Conservation (phyloP, 2,329 filamentous ascomycete genomes). For the Colletotrichum brevisporum region DNA sequence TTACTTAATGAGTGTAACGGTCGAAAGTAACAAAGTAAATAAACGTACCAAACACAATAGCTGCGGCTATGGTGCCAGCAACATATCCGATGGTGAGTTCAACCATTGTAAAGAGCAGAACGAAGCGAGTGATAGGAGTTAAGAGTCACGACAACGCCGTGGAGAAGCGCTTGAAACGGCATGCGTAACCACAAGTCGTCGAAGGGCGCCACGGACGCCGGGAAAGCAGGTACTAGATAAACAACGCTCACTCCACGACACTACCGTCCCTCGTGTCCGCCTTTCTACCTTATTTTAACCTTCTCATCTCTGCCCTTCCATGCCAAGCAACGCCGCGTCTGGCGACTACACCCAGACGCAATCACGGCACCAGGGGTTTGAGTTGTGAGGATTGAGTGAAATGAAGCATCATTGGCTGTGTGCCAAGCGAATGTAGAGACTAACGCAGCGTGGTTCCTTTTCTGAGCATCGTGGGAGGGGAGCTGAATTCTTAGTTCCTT, state of each 20-base stretch:
- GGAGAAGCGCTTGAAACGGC: no score
- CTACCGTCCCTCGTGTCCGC: background rate
- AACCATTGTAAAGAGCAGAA: background rate
- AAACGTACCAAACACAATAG: background rate
- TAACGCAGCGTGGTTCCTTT: background rate
- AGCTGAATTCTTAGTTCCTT: slow-evolving; percentile 5
- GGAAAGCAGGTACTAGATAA: background rate
- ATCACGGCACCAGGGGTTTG: background rate
- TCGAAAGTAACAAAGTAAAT: no score
- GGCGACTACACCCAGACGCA: background rate
- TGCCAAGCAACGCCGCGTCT: slow-evolving; percentile 6
- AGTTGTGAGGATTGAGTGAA: no score
- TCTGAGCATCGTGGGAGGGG: background rate
- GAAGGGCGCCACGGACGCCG: background rate
- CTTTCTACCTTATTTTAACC: background rate
- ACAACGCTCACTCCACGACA: background rate
- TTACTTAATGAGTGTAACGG: background rate
- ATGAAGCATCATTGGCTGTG: background rate
- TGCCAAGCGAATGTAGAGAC: background rate
- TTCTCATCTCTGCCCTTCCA: background rate
- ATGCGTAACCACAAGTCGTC: background rate
- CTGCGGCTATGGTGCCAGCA: background rate
- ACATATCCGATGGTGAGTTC: background rate
- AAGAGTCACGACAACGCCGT: background rate
- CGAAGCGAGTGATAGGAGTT: background rate